A percentile compares a stretch with the other conserved stretches of the same genome.
Conservation (phyloP, 345 rosid genomes). For the Cochlearia excelsa region DNA sequence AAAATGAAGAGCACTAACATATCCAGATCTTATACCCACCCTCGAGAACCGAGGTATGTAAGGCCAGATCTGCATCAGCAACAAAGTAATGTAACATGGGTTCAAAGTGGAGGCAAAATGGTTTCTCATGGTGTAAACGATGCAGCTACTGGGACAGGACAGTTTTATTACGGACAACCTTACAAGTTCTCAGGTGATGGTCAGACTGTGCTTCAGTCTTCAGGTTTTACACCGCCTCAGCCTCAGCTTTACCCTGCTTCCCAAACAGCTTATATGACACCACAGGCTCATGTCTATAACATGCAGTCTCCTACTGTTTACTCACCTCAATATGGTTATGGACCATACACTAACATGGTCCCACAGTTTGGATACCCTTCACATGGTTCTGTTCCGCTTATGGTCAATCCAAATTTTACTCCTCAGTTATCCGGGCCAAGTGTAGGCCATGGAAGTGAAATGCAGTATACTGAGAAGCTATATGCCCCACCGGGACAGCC, state of each 20-base stretch:
- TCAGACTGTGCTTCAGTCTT: slow-evolving; percentile 50
- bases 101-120: slow-evolving; percentile 38
- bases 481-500: slow-evolving; percentile 52
- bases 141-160: slow-evolving; percentile 35
- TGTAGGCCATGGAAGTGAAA: slow-evolving; percentile 46
- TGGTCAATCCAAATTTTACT: slow-evolving; percentile 38
- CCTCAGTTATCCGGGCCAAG: slow-evolving; percentile 43
- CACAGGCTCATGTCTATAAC: slow-evolving; percentile 46
- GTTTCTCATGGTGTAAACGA: slow-evolving; percentile 33
- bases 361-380: slow-evolving; percentile 55
- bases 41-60: slow-evolving; percentile 37
- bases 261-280: slow-evolving; percentile 39
- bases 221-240: slow-evolving; percentile 49
- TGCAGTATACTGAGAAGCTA: slow-evolving; percentile 44
- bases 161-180: slow-evolving; percentile 35
- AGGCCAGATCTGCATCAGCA: slow-evolving; percentile 39
- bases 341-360: slow-evolving; percentile 41
- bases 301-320: slow-evolving; percentile 38
- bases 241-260: slow-evolving; percentile 40
- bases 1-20: slow-evolving; percentile 42
- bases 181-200: slow-evolving; percentile 41
- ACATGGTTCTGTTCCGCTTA: slow-evolving; percentile 43
- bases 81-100: slow-evolving; percentile 37
- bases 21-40: slow-evolving; percentile 31
- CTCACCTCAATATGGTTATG: slow-evolving; percentile 47